Evolutionary conservation across 2,329 filamentous ascomycete species (phyloP).

Genomic region (Xylaria arbuscula): DNA sequence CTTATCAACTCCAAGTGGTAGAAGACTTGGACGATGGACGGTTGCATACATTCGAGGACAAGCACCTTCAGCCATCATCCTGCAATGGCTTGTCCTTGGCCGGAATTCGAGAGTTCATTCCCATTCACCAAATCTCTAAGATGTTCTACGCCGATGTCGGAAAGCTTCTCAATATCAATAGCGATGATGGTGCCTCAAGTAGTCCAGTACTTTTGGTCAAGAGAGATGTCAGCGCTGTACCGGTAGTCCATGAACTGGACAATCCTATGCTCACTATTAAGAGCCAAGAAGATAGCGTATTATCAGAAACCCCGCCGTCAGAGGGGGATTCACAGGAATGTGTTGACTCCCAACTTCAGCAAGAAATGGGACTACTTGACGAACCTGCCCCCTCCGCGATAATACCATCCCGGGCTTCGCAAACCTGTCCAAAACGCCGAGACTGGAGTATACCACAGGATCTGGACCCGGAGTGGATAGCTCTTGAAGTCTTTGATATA

Average conservation of each 20-base stretch:
- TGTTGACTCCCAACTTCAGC: conserved; percentile 59
- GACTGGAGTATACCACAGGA: conserved; percentile 75
- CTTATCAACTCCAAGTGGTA: conserved; percentile 83
- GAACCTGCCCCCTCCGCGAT: conserved; percentile 7
- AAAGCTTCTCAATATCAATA: conserved; percentile 83
- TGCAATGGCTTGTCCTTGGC: conserved; percentile 57
- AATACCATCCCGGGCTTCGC: conserved; percentile 15
- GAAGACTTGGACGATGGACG: conserved; percentile 78
- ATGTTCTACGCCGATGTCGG: conserved; percentile 95
- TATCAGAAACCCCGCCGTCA: conserved; percentile 44
- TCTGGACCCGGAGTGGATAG: conserved; percentile 90
- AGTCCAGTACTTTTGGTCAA: conserved; percentile 81
- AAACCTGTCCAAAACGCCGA: conserved; percentile 16
- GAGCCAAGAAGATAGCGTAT: conserved; percentile 27
- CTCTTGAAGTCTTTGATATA: conserved; percentile 84
- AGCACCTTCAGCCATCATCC: conserved; percentile 41
- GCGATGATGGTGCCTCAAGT: conserved; percentile 69
- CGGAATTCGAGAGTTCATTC: conserved; percentile 65
- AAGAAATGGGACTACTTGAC: conserved; percentile 49
- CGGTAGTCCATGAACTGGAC: conserved; percentile 60
- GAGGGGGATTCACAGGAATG: conserved; percentile 56
- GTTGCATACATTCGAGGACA: conserved; percentile 58
- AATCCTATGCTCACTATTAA: conserved; percentile 40
- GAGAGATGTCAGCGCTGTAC: conserved; percentile 70
- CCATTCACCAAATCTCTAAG: conserved; percentile 75